A percentile compares a stretch with the other conserved stretches of the same genome.
These are phyloP conservation scores for Cyberlindnera samutprakarnensis DNA, from an alignment of 805 yeast genomes.

Conservation along the genomic window DNA sequence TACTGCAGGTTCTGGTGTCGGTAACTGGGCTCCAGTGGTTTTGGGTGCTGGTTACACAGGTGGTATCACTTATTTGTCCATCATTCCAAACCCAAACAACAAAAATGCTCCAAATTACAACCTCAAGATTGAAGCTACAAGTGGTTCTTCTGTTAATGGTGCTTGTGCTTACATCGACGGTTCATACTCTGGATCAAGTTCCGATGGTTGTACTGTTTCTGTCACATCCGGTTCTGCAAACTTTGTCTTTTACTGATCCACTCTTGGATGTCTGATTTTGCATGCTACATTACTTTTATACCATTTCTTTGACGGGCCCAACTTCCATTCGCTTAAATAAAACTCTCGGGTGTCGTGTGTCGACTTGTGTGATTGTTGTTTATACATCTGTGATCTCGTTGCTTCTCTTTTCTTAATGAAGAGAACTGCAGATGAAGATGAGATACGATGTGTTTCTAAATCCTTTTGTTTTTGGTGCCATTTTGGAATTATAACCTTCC, in stretches of 20 bases:
- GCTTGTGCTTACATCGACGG: slow-evolving; percentile 78
- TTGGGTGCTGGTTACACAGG: slow-evolving; percentile 82
- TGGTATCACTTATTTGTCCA: slow-evolving; percentile 70
- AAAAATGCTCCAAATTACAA: slow-evolving; percentile 55
- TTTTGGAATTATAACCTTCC: no score
- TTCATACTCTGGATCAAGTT: slow-evolving; percentile 51
- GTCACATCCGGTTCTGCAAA: slow-evolving; percentile 53
- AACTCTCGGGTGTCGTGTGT: no score
- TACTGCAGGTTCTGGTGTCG: slow-evolving; percentile 64
- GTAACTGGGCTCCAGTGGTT: slow-evolving; percentile 98
- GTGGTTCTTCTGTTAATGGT: slow-evolving; percentile 55
- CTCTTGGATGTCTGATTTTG: no score
- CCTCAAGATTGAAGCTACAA: slow-evolving; percentile 69
- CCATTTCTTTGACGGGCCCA: no score
- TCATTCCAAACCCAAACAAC: slow-evolving; percentile 95
- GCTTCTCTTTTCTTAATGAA: no score
- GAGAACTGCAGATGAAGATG: no score
- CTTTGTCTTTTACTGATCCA: slow-evolving; percentile 48
- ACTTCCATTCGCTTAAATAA: no score
- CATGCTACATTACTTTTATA: no score
- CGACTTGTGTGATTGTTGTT: no score
- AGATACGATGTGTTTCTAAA: no score
- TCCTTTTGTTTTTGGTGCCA: no score
- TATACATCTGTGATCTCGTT: no score
- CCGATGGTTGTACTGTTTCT: slow-evolving; percentile 77